A percentile compares a stretch with the other conserved stretches of the same genome.
Evolutionary conservation across 306 rosid genomes (phyloP).

Genomic region (Gynostemma pentaphyllum): DNA sequence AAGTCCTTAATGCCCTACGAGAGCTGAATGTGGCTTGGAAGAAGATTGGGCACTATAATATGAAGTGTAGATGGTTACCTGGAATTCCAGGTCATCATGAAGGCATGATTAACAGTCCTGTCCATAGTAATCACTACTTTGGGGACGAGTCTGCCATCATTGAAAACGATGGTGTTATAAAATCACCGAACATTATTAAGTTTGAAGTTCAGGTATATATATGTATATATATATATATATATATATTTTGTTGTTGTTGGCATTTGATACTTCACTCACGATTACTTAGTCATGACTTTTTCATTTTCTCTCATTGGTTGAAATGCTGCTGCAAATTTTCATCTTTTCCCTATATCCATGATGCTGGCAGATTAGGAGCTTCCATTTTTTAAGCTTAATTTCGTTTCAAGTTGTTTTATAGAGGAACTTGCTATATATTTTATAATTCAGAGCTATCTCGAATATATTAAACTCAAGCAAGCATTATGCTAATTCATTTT

Average conservation of each 20-base stretch:
- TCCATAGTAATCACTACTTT: constrained; percentile 39
- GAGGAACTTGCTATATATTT: not conserved
- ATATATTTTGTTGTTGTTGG: not conserved
- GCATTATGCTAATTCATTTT: not conserved
- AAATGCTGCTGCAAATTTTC: not conserved
- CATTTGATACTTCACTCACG: no score
- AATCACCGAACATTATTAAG: constrained; percentile 58
- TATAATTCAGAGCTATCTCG: not conserved
- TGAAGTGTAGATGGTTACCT: constrained; percentile 87
- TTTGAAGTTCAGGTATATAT: constrained; percentile 97
- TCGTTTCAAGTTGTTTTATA: not conserved
- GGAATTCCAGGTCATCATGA: constrained; percentile 45
- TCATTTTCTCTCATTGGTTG: not conserved
- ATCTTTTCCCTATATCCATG: not conserved
- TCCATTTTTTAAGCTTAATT: not conserved
- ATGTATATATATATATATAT: no score
- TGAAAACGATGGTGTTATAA: constrained; percentile 49
- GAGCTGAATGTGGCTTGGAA: constrained; percentile 84
- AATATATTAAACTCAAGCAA: not conserved
- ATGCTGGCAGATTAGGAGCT: not conserved
- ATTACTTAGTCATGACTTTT: not conserved
- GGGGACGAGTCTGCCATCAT: constrained; percentile 52
- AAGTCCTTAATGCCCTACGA: constrained; percentile 89
- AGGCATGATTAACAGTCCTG: constrained; percentile 55
- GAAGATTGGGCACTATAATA: constrained; percentile 91